Base-by-base conservation (phyloP, 768 basidiomycete species). In the Cyathus striatus region DNA sequence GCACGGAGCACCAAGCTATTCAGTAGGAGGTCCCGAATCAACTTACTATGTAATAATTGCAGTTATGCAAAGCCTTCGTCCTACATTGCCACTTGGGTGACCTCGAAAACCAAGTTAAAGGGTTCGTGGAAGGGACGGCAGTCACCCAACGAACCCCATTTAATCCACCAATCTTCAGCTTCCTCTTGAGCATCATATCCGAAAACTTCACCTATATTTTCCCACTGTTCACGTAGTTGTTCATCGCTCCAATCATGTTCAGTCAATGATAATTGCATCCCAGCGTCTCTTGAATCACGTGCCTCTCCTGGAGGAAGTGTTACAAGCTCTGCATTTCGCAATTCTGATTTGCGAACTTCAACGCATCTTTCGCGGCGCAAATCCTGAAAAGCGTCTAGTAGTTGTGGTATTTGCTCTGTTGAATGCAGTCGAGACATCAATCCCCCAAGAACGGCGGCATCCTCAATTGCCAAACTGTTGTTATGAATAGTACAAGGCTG, bases 81-180 rank as follows among this genome's bases (percentile, higher is more conserved):
- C n/a, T n/a, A n/a, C n/a, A n/a, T n/a, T n/a, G 51, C 49, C 17
- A 53, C 45, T 12, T 50, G 30, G n/a, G 53, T 50, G 20, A 57
- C 45, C 20, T 43, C n/a, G 38, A 54, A 54, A 17, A 37, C 41
- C 14, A 55, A 37, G 22, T 42, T 40, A 24, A 58, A 41, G 5
- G 53, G 42, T 20, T 56, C 48, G 18, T 40, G 50, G 10, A 45
- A 40, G 13, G 47, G 38, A 55, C 49, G 45, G 61, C 14, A 52
- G 34, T 62, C 61, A 12, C 51, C 49, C 44, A 76, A 61, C 14
- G 65, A 44, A 6, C 77, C 77, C 76, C 76, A 79, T 26, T 73
- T 68, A n/a, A 70, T 50, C 78, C 78, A 79, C 78, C 77, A 79
- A 45, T 76, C 75, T 36, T 77, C 76, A 1, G 76, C 75, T 7